Evolutionary conservation across 2,329 filamentous ascomycete genomes (phyloP), one percentile per base, ranked within the genome.

Genomic region (Colletotrichum sojae): DNA sequence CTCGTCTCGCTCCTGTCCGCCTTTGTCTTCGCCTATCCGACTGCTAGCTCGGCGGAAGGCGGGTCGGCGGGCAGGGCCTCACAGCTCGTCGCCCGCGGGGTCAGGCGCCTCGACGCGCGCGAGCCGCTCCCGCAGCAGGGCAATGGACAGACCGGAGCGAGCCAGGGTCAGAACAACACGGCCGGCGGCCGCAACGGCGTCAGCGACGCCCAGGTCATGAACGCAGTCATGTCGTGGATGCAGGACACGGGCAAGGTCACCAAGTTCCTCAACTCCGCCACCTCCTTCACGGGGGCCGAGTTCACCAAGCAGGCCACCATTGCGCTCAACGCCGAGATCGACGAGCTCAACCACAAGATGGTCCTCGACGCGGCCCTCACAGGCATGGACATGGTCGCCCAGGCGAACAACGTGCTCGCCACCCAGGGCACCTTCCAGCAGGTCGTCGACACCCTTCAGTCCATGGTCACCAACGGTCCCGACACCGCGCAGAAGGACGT

Each of bases 291-390:
- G 16, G 72, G 72, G 6, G 54, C 69, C 39, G 72, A 73, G 48
- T 73, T 70, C 67, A 73, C 70, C 52, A 67, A 55, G 43, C 70
- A 73, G 46, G 72, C 72, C 4, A 72, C 70, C 12, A 73, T 73
- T 22, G 72, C 72, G 5, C 72, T 73, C 59, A 73, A 73, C 49
- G 71, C 72, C 13, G 72, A 73, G 51, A 63, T 71, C 45, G 72
- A 73, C 49, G 72, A 73, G 67, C 71, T 73, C 43, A 73, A 73
- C 45, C 72, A 73, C 63, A 73, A 73, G 65, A 73, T 61, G 62
- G 62, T 73, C 9, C 70, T 73, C 40, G 72, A 73, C 46, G 56
- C 60, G 5, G 72, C 66, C 18, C 58, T 73, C 45, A 31, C 53
- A 12, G 55, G 53, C 20, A 70, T 45, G 43, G 61, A 69, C 31